Conservation (phyloP, 106 monocot species). For the Iris macrosiphon region DNA sequence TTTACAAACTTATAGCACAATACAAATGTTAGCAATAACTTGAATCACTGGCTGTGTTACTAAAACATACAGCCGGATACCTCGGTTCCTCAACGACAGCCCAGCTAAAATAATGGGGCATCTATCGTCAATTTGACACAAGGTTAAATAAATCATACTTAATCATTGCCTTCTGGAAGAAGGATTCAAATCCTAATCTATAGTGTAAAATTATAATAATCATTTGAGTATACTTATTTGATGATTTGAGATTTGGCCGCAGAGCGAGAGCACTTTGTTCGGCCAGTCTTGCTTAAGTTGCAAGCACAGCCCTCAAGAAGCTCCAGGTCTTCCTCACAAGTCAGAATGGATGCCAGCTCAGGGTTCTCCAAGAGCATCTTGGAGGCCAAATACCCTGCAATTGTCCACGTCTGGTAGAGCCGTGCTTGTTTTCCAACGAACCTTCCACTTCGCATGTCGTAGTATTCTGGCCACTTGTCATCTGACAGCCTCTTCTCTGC, state of each 20-base stretch:
- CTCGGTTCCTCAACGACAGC: conserved; percentile 10
- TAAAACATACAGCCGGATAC: conserved; percentile 4
- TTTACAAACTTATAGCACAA: neutral
- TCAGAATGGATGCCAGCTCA: conserved; percentile 67
- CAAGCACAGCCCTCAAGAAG: conserved; percentile 91
- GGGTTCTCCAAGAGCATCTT: conserved; percentile 83
- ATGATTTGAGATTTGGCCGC: conserved; percentile 46
- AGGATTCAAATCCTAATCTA: conserved; percentile 7
- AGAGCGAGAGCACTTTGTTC: conserved; percentile 63
- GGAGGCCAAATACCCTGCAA: conserved; percentile 78
- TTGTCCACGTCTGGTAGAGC: conserved; percentile 89
- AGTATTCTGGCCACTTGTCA: conserved; percentile 96
- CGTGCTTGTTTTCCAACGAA: conserved; percentile 88
- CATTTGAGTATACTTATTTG: conserved; percentile 1
- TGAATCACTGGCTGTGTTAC: neutral
- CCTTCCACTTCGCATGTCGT: conserved; percentile 69
- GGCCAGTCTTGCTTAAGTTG: conserved; percentile 38
- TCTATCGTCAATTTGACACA: conserved; percentile 5
- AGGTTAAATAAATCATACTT: conserved; percentile 12
- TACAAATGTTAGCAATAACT: conserved; percentile 9
- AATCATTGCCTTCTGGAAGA: neutral
- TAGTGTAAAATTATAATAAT: conserved; percentile 16
- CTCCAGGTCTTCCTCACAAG: conserved; percentile 89
- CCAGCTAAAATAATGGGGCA: conserved; percentile 38
- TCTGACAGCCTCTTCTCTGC: conserved; percentile 70